Base-by-base conservation (phyloP, 257 asterid genomes). In the Primulina huaijiensis region DNA sequence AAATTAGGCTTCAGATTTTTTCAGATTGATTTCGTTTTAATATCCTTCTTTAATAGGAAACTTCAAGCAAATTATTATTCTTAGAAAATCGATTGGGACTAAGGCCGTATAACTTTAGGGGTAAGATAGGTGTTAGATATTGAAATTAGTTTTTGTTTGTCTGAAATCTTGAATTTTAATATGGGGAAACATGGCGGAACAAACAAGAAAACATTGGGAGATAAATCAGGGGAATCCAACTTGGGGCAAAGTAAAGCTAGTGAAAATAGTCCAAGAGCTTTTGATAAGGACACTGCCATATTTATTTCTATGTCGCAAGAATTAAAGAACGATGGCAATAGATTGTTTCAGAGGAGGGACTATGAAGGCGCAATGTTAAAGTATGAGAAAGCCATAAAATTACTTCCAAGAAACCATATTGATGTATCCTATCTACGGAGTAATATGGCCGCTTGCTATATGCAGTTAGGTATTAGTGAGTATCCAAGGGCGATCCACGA, bases 391-490 rank as follows among this genome's bases (percentile, higher is more conserved):
- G 97, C 95, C 31, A 70, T 91, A 3, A 87, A 86, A 69, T 78
- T 91, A 88, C 96, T 91, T 77, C 97, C 97, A 0, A 74, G 90
- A 65, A 88, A 79, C 76, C 97, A 91, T 71, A 62, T 87, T 50
- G 96, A 91, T 23, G 92, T 91, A 3, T 88, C 96, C 5, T 73
- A 77, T 76, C 86, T 91, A 29, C 86, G 90, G 75, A 89, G 96
- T 64, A 89, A 91, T 79, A 80, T 91, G 84, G 97, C 97, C 0
- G 91, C 87, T 5, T 89, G 97, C 62, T 87, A 82, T 76, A 91
- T 89, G 96, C 97, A 91, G 76, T 76, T 85, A 80, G 97, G 97
- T 14, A 75, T 87, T 10, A 75, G 79, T 53, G 97, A 91, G 81
- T 91, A 81, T 60, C 95, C 96, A 8, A 86, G 81, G 82, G 97